These are phyloP conservation scores for Gossypium turneri DNA, from an alignment of 345 rosid species.

Conservation along the genomic window DNA sequence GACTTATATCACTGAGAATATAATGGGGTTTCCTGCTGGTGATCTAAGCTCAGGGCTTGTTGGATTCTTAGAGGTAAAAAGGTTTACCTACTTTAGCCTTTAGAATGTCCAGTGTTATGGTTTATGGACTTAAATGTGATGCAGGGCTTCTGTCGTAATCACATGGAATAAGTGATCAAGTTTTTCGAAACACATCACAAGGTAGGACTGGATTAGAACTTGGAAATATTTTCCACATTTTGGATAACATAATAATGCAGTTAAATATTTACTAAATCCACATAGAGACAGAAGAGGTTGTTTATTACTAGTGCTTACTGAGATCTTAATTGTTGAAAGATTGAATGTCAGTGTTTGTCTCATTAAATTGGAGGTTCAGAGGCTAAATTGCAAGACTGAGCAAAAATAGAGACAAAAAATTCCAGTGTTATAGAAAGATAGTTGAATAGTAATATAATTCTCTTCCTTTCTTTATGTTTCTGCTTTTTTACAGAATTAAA, in stretches of 20 bases:
- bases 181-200: constrained; percentile 92
- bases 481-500: background rate
- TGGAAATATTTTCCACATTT: background rate
- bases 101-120: constrained; percentile 10
- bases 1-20: constrained; percentile 79
- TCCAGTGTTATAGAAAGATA: background rate
- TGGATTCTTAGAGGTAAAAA: constrained; percentile 75
- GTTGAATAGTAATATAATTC: background rate
- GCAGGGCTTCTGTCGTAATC: constrained; percentile 88
- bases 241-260: background rate
- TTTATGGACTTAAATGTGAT: constrained; percentile 20
- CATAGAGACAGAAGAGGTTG: background rate
- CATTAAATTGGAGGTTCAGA: background rate
- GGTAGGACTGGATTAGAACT: constrained; percentile 35
- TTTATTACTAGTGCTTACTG: background rate
- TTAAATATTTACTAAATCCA: background rate
- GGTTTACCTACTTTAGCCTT: background rate
- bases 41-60: constrained; percentile 88
- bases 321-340: background rate
- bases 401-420: background rate
- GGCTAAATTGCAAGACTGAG: background rate
- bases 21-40: constrained; percentile 98
- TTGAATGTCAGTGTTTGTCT: background rate
- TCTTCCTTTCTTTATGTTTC: background rate
- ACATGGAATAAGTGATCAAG: constrained; percentile 92